Conservation (phyloP, 2,329 filamentous ascomycete genomes). For the Colletotrichum musae region DNA sequence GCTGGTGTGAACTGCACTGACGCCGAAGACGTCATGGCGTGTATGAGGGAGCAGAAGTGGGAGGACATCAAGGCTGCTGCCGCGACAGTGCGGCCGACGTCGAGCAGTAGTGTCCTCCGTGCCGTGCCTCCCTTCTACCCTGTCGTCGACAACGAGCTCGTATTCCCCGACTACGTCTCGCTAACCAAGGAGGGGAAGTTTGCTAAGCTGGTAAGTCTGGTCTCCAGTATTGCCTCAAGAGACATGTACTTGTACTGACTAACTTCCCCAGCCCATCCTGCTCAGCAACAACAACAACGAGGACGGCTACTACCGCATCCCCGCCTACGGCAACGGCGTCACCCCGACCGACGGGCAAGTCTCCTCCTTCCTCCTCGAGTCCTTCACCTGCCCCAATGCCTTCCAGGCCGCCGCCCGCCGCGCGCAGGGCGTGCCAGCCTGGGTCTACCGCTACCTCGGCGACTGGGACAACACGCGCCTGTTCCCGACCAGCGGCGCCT, state of each 20-base stretch:
- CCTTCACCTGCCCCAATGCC: conserved; percentile 61
- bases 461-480: conserved; percentile 65
- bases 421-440: conserved; percentile 53
- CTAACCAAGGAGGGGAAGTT: conserved; percentile 53
- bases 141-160: conserved; percentile 54
- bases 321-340: conserved; percentile 56
- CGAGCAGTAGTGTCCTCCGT: conserved; percentile 53
- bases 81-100: conserved; percentile 49
- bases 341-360: conserved; percentile 56
- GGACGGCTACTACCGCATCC: conserved; percentile 62
- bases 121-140: conserved; percentile 59
- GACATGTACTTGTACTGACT: no score
- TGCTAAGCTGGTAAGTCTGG: conserved; percentile 45
- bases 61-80: conserved; percentile 54
- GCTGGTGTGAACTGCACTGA: conserved; percentile 49
- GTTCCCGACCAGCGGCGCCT: conserved; percentile 61
- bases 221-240: no score
- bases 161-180: conserved; percentile 58
- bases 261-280: conserved; percentile 53
- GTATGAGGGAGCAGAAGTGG: conserved; percentile 55
- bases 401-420: conserved; percentile 54
- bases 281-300: conserved; percentile 62
- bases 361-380: conserved; percentile 57
- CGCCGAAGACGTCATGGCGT: conserved; percentile 49
- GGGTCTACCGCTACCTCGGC: conserved; percentile 63